Evolutionary conservation across 768 basidiomycete species (phyloP), one percentile per base, ranked within the genome.

Genomic region (Phanerodontia chrysosporium): DNA sequence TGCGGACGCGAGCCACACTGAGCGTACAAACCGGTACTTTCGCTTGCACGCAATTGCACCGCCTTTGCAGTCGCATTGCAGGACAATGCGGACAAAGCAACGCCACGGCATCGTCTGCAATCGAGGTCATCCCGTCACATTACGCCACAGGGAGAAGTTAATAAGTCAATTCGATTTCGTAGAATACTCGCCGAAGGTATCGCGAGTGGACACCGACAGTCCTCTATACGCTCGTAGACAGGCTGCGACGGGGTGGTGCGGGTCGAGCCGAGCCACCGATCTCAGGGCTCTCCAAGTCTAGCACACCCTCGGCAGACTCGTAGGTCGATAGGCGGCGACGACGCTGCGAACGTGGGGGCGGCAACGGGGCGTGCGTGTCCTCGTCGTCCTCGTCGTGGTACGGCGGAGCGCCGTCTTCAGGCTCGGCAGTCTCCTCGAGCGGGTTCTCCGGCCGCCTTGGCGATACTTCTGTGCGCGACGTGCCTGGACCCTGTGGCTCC

Each of bases 301-400:
- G 71, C 0, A 66, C 65, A 21, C 76, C 77, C 13, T 85, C 79
- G 4, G 71, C 68, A 25, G 75, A 74, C 60, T 85, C 81, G 62
- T 75, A 83, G 24, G 78, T 78, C 5, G 84, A 83, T 49, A 83
- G 66, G 53, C 81, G 71, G 24, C 78, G 67, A 22, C 66, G 62
- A 4, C 61, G 32, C 36, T 21, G 21, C 29, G 45, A 18, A 10
- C 14, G 65, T 18, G 58, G 65, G 24, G 57, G 51, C 51, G 49
- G 61, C 55, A 14, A 46, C 49, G 27, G 42, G 52, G 52, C 22
- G 58, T 44, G 54, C 51, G 48, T 57, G 22, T 66, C 56, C 14
- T 66, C 64, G 25, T 73, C 68, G 27, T 58, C 58, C 5, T 49
- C 64, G 8, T 42, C 18, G 16, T 54, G 42, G 45, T 39, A 42